Base-by-base conservation (phyloP, 1,284 basidiomycete species). In the Stygiomarasmius scandens region DNA sequence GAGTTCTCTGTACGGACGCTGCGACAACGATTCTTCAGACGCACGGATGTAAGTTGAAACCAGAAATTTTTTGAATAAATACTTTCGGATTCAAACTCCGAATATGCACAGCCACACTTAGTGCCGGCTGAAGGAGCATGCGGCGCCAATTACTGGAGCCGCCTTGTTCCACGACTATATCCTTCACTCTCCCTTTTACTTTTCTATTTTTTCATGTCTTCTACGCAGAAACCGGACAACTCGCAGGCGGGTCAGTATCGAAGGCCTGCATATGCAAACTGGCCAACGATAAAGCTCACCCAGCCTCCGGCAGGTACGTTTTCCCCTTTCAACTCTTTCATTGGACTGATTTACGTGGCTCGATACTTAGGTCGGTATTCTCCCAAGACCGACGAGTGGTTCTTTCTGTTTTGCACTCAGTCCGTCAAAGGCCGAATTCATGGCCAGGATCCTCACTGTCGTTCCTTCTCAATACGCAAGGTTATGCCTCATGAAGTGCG, bases 11-110 rank as follows among this genome's bases (percentile, higher is more conserved):
- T 89, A 71, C 75, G 90, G 82, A 74, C 80, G 83, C 89, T 92
- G 90, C 85, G 89, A 91, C 71, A 76, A 85, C 90, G 89, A 85
- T 90, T 85, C 89, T 90, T 88, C 82, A 74, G 74, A 80, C 85
- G 82, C 81, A 83, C 79, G 70, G 67, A 64, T 65, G 63, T 52
- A 58, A 58, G 43, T 61, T 46, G 29, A 45, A 50, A 22, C 27
- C 65, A 65, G 64, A 71, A 70, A 67, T 57, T 64, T 69, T 63
- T 52, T 20, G 45, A 38, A 10, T 47, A 58, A 46, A 36, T 36
- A 56, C n/a, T 49, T 46, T 67, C 61, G n/a, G 14, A 4, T 36
- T 20, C 36, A 34, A 51, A 49, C 23, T 29, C 45, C 24, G 48
- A 19, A 50, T 49, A 27, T 44, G 25, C n/a, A 22, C 27, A 12